phyloP scores from a whole-genome alignment of 2,329 filamentous ascomycete genomes.

The Graphium sp. region DNA sequence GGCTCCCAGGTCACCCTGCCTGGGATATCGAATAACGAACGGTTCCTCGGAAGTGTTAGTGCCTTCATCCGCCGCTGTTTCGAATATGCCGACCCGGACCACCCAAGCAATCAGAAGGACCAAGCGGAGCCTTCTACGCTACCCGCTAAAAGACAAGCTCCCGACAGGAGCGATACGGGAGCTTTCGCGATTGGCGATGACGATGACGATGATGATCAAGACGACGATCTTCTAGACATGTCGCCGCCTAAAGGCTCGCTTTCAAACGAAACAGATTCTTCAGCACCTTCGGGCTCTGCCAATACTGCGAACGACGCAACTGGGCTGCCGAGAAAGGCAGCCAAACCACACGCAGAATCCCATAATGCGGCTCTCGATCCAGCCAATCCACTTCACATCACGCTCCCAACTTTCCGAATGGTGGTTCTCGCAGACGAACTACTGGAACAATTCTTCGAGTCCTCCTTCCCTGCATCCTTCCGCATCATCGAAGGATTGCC shows the following conservation, averaged over 20 bases:
- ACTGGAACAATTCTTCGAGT: slow-evolving; percentile 93
- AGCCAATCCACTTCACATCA: slow-evolving; percentile 85
- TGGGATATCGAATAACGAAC: slow-evolving; percentile 59
- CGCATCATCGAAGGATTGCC: slow-evolving; percentile 55
- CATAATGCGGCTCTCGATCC: slow-evolving; percentile 88
- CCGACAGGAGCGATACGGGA: slow-evolving; percentile 21
- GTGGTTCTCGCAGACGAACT: slow-evolving; percentile 91
- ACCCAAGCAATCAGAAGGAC: slow-evolving; percentile 40
- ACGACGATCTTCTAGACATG: slow-evolving; percentile 45
- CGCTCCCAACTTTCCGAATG: slow-evolving; percentile 95
- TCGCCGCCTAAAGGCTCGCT: no score
- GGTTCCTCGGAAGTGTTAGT: slow-evolving; percentile 82
- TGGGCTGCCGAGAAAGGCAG: slow-evolving; percentile 24
- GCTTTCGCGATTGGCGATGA: slow-evolving; percentile 68
- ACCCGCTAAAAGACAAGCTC: slow-evolving; percentile 1
- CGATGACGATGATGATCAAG: slow-evolving; percentile 35
- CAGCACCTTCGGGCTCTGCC: slow-evolving; percentile 14
- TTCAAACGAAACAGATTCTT: no score
- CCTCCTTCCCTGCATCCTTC: slow-evolving; percentile 85
- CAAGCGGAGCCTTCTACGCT: slow-evolving; percentile 12
- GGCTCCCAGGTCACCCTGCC: slow-evolving; percentile 19
- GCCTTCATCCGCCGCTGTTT: slow-evolving; percentile 94
- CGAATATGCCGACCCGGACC: slow-evolving; percentile 91
- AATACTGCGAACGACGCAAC: slow-evolving; percentile 23
- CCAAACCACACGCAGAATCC: slow-evolving; percentile 53